These are phyloP conservation scores for Cyclostephanos invisitatus DNA, from an alignment of 108 stramenopile species.

Conservation along the genomic window DNA sequence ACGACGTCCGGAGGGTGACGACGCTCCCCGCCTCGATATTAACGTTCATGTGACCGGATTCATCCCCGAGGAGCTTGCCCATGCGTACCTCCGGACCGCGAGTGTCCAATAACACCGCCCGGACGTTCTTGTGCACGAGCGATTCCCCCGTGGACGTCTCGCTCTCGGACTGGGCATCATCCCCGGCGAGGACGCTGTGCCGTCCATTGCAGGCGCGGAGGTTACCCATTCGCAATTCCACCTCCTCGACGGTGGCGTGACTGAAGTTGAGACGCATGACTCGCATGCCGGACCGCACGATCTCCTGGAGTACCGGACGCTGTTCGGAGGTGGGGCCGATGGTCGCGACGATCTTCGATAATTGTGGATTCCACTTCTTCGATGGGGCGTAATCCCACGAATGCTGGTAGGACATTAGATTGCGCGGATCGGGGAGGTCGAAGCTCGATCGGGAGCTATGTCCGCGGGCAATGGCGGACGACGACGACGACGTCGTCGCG, in stretches of 20 bases:
- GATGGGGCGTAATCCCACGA: slow-evolving; percentile 32
- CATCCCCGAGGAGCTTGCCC: slow-evolving; percentile 78
- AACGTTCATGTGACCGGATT: slow-evolving; percentile 76
- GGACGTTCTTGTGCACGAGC: slow-evolving; percentile 59
- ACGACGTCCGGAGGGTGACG: slow-evolving; percentile 67
- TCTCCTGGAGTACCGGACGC: slow-evolving; percentile 68
- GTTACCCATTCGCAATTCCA: slow-evolving; percentile 86
- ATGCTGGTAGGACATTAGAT: slow-evolving; percentile 44
- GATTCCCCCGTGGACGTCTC: slow-evolving; percentile 38
- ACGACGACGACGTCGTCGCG: neutral
- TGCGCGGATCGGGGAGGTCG: slow-evolving; percentile 47
- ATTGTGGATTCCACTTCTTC: slow-evolving; percentile 53
- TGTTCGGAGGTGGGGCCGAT: slow-evolving; percentile 95
- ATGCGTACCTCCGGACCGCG: slow-evolving; percentile 95
- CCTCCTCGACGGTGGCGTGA: slow-evolving; percentile 95
- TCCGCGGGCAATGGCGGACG: neutral
- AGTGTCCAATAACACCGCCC: slow-evolving; percentile 89
- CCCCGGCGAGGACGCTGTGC: slow-evolving; percentile 22
- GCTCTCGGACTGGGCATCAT: slow-evolving; percentile 1
- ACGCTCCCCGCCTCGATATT: slow-evolving; percentile 56
- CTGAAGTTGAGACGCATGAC: slow-evolving; percentile 96
- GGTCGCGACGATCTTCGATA: slow-evolving; percentile 94
- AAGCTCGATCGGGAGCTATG: slow-evolving; percentile 33
- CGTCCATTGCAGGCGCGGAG: slow-evolving; percentile 58
- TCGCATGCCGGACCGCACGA: slow-evolving; percentile 82